Percentiles rank a stretch among this genome's conserved stretches.
phyloP scores from a whole-genome alignment of 2,329 filamentous ascomycete species.

The Penicillium sp. region DNA sequence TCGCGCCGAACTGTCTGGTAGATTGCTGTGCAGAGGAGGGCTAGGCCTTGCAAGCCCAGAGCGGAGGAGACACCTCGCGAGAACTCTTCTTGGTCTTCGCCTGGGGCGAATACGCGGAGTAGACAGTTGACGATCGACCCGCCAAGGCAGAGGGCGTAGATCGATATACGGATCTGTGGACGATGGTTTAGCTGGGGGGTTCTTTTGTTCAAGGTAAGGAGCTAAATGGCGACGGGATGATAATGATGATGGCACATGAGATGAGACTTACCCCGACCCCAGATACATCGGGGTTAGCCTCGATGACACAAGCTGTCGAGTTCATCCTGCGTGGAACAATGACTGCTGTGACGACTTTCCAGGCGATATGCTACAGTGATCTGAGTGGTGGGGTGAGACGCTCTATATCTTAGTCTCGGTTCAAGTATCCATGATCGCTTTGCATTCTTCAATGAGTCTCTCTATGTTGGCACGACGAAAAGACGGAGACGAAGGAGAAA shows the following conservation, averaged over 20 bases:
- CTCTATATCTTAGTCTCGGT: background rate
- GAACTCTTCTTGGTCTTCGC: slow-evolving; percentile 18
- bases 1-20: slow-evolving; percentile 17
- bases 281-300: slow-evolving; percentile 17
- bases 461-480: background rate
- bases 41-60: slow-evolving; percentile 17
- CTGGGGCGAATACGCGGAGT: slow-evolving; percentile 13
- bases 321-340: slow-evolving; percentile 7
- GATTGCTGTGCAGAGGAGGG: slow-evolving; percentile 19
- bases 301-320: slow-evolving; percentile 14
- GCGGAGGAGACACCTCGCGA: slow-evolving; percentile 16
- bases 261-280: slow-evolving; percentile 13
- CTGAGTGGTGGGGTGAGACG: background rate
- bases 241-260: background rate
- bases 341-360: background rate
- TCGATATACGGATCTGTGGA: slow-evolving; percentile 17
- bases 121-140: slow-evolving; percentile 15
- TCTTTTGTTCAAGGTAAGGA: background rate
- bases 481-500: background rate
- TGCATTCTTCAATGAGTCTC: background rate
- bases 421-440: background rate
- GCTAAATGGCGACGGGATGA: background rate
- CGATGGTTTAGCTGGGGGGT: background rate
- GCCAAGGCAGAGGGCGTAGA: slow-evolving; percentile 17
- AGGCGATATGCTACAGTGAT: background rate